phyloP scores from a whole-genome alignment of 2,329 filamentous ascomycete genomes.

The Diatrype stigma region DNA sequence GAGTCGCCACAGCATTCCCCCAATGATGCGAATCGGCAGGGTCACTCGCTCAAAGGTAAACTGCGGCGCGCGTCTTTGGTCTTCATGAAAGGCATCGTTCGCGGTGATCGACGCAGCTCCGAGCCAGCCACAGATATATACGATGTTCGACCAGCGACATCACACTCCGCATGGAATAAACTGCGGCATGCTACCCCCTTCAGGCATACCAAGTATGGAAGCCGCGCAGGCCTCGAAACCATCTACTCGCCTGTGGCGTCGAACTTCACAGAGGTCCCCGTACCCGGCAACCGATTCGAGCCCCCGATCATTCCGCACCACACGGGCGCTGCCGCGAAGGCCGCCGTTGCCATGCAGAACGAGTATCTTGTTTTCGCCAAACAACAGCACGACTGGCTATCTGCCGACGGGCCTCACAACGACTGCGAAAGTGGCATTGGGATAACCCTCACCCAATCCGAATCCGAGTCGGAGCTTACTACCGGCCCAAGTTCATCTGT shows the following conservation, averaged over 20 bases:
- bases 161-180: slow-evolving; percentile 47
- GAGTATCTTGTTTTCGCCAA: slow-evolving; percentile 36
- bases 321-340: slow-evolving; percentile 57
- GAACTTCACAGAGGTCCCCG: slow-evolving; percentile 29
- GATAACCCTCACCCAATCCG: slow-evolving; percentile 47
- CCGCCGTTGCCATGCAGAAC: slow-evolving; percentile 57
- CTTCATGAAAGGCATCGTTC: slow-evolving; percentile 47
- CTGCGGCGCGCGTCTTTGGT: slow-evolving; percentile 54
- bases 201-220: slow-evolving; percentile 44
- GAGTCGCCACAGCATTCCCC: slow-evolving; percentile 12
- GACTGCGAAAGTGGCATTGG: slow-evolving; percentile 63
- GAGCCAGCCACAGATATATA: slow-evolving; percentile 15
- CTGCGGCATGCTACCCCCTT: slow-evolving; percentile 48
- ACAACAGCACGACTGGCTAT: slow-evolving; percentile 40
- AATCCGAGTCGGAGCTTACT: slow-evolving; percentile 28
- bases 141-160: slow-evolving; percentile 37
- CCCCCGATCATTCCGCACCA: slow-evolving; percentile 59
- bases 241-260: slow-evolving; percentile 34
- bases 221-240: slow-evolving; percentile 32
- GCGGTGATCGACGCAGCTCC: slow-evolving; percentile 36
- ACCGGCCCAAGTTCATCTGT: slow-evolving; percentile 34
- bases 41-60: slow-evolving; percentile 41
- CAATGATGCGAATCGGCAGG: slow-evolving; percentile 9
- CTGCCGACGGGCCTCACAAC: slow-evolving; percentile 45
- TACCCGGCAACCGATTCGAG: slow-evolving; percentile 47